phyloP scores from a whole-genome alignment of 345 rosid genomes.

The Angophora floribunda region DNA sequence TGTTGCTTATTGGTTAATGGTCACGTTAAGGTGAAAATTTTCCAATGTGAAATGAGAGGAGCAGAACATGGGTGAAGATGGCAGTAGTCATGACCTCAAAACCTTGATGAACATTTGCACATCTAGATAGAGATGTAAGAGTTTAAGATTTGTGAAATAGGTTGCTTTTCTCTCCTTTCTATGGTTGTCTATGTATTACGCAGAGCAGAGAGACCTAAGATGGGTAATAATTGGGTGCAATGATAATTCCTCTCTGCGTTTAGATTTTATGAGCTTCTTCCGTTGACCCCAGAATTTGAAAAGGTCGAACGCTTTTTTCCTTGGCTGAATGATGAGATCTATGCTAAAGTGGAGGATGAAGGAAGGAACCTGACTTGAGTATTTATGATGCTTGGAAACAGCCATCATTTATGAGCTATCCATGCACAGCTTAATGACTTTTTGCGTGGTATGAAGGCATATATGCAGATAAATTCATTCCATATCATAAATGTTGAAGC shows the following conservation, averaged over 20 bases:
- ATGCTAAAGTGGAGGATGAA: background rate
- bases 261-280: background rate
- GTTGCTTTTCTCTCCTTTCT: background rate
- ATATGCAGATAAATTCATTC: background rate
- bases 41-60: background rate
- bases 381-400: background rate
- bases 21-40: background rate
- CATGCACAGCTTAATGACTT: background rate
- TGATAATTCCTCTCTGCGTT: background rate
- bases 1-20: background rate
- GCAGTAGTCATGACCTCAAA: background rate
- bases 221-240: background rate
- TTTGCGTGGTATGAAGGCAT: background rate
- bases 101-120: background rate
- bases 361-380: background rate
- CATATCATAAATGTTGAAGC: background rate
- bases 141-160: background rate
- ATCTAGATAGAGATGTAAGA: background rate
- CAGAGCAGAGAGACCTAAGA: background rate
- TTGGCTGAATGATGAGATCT: background rate
- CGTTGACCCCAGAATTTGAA: background rate
- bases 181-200: background rate
- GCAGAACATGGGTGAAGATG: background rate
- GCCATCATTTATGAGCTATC: background rate
- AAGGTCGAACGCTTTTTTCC: background rate